phyloP scores from a whole-genome alignment of 2,329 filamentous ascomycete genomes.

The Talaromyces atroroseus region DNA sequence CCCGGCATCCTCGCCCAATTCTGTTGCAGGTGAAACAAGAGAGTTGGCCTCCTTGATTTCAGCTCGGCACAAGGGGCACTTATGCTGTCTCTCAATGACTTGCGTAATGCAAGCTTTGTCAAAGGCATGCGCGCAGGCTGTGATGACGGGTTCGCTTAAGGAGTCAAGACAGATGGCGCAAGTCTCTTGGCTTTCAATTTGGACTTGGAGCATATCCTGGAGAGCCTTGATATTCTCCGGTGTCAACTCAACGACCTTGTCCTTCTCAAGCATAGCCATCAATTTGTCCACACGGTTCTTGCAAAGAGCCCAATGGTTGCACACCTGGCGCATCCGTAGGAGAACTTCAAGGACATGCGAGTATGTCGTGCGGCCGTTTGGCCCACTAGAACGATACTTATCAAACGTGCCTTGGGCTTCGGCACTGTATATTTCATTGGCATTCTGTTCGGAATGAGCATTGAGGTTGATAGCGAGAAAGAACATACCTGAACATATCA shows the following conservation, averaged over 20 bases:
- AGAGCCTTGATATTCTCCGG: slow-evolving; percentile 66
- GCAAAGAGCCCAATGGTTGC: slow-evolving; percentile 83
- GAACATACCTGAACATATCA: slow-evolving; percentile 60
- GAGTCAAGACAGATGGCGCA: slow-evolving; percentile 76
- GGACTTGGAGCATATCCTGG: slow-evolving; percentile 68
- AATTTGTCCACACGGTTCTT: slow-evolving; percentile 69
- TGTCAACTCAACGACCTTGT: slow-evolving; percentile 64
- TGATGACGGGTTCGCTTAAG: slow-evolving; percentile 70
- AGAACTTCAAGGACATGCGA: slow-evolving; percentile 74
- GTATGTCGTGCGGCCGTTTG: slow-evolving; percentile 53
- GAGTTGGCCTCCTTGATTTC: slow-evolving; percentile 55
- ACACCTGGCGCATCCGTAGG: slow-evolving; percentile 76
- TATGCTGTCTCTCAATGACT: slow-evolving; percentile 68
- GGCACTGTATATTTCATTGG: slow-evolving; percentile 38
- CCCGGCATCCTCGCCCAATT: slow-evolving; percentile 46
- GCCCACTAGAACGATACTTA: slow-evolving; percentile 42
- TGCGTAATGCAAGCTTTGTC: slow-evolving; percentile 67
- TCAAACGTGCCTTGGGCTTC: slow-evolving; percentile 70
- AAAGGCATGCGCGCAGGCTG: slow-evolving; percentile 76
- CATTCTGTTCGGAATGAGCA: slow-evolving; percentile 22
- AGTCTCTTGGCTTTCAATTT: slow-evolving; percentile 74
- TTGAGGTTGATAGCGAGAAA: slow-evolving; percentile 16
- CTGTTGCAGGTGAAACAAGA: slow-evolving; percentile 62
- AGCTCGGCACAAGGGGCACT: slow-evolving; percentile 79
- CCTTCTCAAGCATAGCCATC: slow-evolving; percentile 61